Conservation (phyloP, 2,329 filamentous ascomycete genomes). For the Ceratocystiopsis sp. region DNA sequence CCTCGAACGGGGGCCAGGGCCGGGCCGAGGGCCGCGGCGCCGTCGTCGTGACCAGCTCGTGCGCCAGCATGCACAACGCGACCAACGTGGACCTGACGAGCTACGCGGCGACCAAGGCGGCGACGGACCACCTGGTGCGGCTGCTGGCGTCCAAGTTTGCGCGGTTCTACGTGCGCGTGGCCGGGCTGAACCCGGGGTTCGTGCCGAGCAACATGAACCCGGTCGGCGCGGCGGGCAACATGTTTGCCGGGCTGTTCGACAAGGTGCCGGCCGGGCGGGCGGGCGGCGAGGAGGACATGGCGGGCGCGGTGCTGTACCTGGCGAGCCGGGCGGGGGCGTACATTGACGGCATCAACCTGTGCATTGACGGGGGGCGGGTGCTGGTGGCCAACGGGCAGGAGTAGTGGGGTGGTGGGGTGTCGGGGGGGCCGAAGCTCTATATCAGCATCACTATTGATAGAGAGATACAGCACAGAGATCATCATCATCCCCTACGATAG, state of each 20-base stretch:
- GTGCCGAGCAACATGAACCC: slow-evolving; percentile 57
- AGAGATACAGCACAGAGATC: too few species aligned
- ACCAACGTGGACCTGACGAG: slow-evolving; percentile 35
- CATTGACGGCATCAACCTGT: slow-evolving; percentile 6
- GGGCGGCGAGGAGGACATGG: slow-evolving; percentile 42
- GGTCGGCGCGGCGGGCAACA: slow-evolving; percentile 24
- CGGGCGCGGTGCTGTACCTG: slow-evolving; percentile 34
- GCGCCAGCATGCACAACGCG: slow-evolving; percentile 13
- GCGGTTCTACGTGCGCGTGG: slow-evolving; percentile 16
- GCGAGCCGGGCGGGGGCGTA: slow-evolving; percentile 14
- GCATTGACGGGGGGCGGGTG: slow-evolving; percentile 8
- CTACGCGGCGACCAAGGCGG: slow-evolving; percentile 33
- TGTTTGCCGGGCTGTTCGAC: slow-evolving; percentile 39
- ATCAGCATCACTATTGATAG: not conserved
- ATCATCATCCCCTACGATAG: too few species aligned
- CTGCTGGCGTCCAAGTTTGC: slow-evolving; percentile 30
- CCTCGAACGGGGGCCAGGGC: slow-evolving; percentile 11
- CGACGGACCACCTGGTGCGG: slow-evolving; percentile 31
- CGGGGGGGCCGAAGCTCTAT: not conserved
- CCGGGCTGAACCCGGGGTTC: slow-evolving; percentile 16
- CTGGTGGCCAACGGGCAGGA: slow-evolving; percentile 8
- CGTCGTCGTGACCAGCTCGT: slow-evolving; percentile 26
- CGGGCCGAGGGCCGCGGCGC: slow-evolving; percentile 7
- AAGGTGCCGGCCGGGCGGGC: slow-evolving; percentile 29
- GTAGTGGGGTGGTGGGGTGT: slow-evolving; percentile 1